Evolutionary conservation across 2,329 filamentous ascomycete species (phyloP).

Genomic region (Ascochyta lentis): DNA sequence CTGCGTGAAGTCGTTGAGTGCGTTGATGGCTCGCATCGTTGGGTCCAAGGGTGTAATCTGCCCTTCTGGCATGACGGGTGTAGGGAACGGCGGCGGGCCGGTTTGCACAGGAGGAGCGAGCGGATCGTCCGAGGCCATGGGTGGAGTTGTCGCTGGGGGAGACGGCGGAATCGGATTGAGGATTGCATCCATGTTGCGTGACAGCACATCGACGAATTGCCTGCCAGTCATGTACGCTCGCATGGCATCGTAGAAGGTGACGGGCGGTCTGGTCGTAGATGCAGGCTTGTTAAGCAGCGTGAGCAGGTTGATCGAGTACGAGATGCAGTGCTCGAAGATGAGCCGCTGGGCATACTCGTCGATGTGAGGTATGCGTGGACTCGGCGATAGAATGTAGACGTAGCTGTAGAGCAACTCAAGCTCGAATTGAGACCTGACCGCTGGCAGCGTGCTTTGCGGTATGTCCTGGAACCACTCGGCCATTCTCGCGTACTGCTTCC

Average conservation of each 20-base stretch:
- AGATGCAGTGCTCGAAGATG: conserved; percentile 84
- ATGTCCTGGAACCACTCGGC: conserved; percentile 82
- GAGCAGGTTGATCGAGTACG: conserved; percentile 79
- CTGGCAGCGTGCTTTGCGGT: conserved; percentile 67
- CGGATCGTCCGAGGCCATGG: conserved; percentile 44
- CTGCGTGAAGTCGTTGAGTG: conserved; percentile 56
- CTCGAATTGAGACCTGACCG: conserved; percentile 79
- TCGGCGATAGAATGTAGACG: conserved; percentile 86
- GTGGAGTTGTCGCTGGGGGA: conserved; percentile 39
- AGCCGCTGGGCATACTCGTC: conserved; percentile 78
- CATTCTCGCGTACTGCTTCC: conserved; percentile 78
- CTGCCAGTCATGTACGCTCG: conserved; percentile 75
- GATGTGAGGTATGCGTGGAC: conserved; percentile 73
- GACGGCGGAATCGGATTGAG: conserved; percentile 52
- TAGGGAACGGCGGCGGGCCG: conserved; percentile 44
- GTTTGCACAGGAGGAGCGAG: conserved; percentile 41
- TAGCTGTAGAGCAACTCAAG: conserved; percentile 91
- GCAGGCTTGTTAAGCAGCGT: conserved; percentile 63
- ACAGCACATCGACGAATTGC: conserved; percentile 64
- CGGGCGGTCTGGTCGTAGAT: conserved; percentile 67
- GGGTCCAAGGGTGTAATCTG: conserved; percentile 39
- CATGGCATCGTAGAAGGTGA: conserved; percentile 87
- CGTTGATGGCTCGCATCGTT: conserved; percentile 51
- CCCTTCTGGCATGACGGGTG: conserved; percentile 34
- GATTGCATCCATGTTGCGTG: conserved; percentile 58